A percentile compares a stretch with the other conserved stretches of the same genome.
Evolutionary conservation across 1,139 yeast genomes (phyloP).

Genomic region (Meyerozyma guilliermondii): DNA sequence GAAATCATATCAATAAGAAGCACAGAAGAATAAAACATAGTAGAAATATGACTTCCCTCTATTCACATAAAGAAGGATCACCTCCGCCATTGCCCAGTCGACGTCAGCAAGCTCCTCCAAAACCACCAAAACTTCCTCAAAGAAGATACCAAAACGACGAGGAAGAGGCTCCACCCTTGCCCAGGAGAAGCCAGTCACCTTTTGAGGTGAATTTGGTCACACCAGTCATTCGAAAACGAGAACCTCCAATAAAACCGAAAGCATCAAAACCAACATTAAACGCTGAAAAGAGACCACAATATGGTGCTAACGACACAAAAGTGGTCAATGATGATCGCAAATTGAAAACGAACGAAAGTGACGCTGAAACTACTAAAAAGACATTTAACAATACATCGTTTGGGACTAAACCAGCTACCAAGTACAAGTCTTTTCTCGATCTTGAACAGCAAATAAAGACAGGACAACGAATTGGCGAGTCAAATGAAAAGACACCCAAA

Average conservation of each 20-base stretch:
- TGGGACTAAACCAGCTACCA: background rate
- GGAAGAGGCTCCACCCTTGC: constrained; percentile 10
- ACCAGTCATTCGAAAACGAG: constrained; percentile 14
- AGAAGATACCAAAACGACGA: constrained; percentile 8
- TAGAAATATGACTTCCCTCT: background rate
- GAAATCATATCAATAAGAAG: background rate
- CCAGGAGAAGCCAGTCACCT: constrained; percentile 4
- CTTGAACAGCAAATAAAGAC: constrained; percentile 16
- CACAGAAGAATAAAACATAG: background rate
- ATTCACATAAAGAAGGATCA: background rate
- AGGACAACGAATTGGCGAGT: constrained; percentile 3
- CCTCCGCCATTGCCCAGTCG: constrained; percentile 1
- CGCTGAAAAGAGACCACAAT: background rate
- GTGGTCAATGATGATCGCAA: background rate
- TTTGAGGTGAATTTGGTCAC: constrained; percentile 16
- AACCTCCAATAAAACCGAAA: constrained; percentile 1
- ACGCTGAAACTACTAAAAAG: background rate
- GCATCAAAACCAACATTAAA: background rate
- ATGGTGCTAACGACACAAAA: background rate
- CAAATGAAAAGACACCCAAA: background rate
- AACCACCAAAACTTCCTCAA: constrained; percentile 12
- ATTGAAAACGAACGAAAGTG: background rate
- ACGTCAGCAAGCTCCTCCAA: background rate
- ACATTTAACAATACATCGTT: background rate
- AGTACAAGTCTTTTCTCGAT: constrained; percentile 18